phyloP scores from a whole-genome alignment of 805 yeast species.

The Kurtzmaniella fragi region DNA sequence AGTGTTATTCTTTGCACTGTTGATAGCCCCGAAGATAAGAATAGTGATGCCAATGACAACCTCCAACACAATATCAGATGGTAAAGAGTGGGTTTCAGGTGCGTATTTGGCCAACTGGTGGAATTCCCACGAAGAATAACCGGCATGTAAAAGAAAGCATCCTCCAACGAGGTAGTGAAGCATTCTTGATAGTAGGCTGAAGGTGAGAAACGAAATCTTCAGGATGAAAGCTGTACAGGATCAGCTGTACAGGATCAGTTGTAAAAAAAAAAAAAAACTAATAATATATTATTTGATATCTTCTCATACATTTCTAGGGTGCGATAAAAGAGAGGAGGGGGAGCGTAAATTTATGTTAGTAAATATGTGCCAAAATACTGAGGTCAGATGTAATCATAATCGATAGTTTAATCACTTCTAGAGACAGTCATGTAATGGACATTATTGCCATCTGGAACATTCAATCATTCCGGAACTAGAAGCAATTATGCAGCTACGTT shows the following conservation, averaged over 20 bases:
- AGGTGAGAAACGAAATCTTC: neutral
- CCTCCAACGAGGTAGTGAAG: conserved; percentile 11
- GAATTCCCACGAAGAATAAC: conserved; percentile 50
- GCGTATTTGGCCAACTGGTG: conserved; percentile 27
- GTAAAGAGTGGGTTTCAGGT: conserved; percentile 18
- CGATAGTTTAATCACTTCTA: too few species aligned
- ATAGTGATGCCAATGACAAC: conserved; percentile 43
- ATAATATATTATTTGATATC: too few species aligned
- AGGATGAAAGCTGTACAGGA: neutral
- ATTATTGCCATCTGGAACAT: too few species aligned
- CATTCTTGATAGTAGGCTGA: neutral
- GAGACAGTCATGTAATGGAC: too few species aligned
- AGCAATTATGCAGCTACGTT: too few species aligned
- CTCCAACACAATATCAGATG: conserved; percentile 48
- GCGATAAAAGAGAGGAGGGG: too few species aligned
- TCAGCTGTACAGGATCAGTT: neutral
- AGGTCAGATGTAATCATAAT: too few species aligned
- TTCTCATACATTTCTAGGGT: too few species aligned
- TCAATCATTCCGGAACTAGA: too few species aligned
- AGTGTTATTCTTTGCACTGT: conserved; percentile 19
- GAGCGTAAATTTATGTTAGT: too few species aligned
- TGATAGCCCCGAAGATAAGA: conserved; percentile 34
- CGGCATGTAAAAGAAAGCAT: conserved; percentile 39
- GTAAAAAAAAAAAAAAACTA: neutral
- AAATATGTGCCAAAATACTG: too few species aligned